These are phyloP conservation scores for Diaporthe ilicicola DNA, from an alignment of 2,329 filamentous ascomycete genomes.

Conservation along the genomic window DNA sequence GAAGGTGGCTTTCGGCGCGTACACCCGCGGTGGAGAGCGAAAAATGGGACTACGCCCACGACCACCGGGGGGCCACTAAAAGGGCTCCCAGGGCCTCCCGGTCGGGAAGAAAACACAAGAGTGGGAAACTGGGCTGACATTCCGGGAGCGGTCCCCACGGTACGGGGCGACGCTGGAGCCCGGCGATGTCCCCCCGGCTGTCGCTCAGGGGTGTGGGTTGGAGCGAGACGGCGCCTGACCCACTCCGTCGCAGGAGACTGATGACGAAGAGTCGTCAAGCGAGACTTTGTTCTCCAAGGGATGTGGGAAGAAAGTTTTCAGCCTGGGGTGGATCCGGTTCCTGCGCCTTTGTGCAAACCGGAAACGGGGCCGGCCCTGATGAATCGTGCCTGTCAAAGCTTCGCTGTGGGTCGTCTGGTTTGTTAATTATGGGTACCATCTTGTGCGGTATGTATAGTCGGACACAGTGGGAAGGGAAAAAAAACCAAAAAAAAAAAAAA, in stretches of 20 bases:
- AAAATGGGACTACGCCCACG: not conserved
- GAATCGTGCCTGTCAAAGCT: conserved; percentile 13
- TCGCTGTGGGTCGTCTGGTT: not conserved
- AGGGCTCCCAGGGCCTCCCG: not conserved
- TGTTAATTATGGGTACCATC: not conserved
- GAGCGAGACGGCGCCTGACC: conserved; percentile 10
- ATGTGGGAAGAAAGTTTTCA: conserved; percentile 19
- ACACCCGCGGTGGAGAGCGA: conserved; percentile 21
- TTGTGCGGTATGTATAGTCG: not conserved
- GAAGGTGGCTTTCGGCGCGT: conserved; percentile 22
- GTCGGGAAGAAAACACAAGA: conserved; percentile 5
- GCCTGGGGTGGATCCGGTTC: conserved; percentile 22
- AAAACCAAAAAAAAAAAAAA: not conserved
- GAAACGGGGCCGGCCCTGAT: conserved; percentile 27
- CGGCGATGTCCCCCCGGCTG: not conserved
- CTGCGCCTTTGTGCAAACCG: conserved; percentile 7
- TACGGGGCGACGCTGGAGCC: conserved; percentile 12
- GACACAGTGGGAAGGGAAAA: not conserved
- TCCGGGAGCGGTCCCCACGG: conserved; percentile 16
- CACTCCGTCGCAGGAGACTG: conserved; percentile 17
- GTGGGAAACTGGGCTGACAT: conserved; percentile 21
- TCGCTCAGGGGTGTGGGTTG: not conserved
- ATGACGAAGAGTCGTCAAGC: not conserved
- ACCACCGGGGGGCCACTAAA: not conserved
- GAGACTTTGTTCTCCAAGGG: not conserved